Evolutionary conservation across 176 grass and related monocot species (phyloP).

Genomic region (Cocos nucifera): DNA sequence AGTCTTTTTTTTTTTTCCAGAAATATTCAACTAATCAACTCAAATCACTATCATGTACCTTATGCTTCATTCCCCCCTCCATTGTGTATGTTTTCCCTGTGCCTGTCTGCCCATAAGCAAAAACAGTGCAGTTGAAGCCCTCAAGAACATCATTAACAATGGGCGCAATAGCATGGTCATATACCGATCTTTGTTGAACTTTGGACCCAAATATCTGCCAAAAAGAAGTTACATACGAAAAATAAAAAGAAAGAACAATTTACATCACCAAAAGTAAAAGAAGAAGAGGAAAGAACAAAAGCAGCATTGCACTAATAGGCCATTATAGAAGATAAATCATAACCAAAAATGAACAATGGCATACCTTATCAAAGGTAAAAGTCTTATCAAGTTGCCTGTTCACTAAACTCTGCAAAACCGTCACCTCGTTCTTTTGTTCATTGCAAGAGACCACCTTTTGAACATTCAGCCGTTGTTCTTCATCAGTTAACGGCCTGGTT

Average conservation of each 20-base stretch:
- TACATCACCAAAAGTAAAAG: conserved; percentile 9
- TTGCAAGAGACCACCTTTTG: conserved; percentile 57
- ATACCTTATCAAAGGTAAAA: conserved; percentile 84
- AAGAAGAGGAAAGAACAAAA: conserved; percentile 9
- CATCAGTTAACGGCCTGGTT: conserved; percentile 56
- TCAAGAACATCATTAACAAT: conserved; percentile 65
- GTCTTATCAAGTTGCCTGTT: conserved; percentile 62
- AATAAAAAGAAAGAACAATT: conserved; percentile 1
- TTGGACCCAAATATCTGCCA: conserved; percentile 76
- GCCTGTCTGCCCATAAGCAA: conserved; percentile 87
- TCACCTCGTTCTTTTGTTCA: conserved; percentile 52
- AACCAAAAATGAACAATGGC: too few species aligned
- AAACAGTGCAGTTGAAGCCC: conserved; percentile 89
- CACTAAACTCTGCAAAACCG: conserved; percentile 37
- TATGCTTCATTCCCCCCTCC: conserved; percentile 69
- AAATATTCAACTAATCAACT: not conserved
- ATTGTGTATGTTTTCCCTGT: conserved; percentile 90
- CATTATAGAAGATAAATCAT: not conserved
- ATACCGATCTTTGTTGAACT: conserved; percentile 54
- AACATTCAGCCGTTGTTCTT: conserved; percentile 45
- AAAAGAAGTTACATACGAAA: not conserved
- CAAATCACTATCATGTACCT: conserved; percentile 33
- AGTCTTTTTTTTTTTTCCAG: not conserved
- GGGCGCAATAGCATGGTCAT: conserved; percentile 56
- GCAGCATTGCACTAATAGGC: not conserved